A percentile compares a stretch with the other conserved stretches of the same genome.
Conservation (phyloP, 2,329 filamentous ascomycete species). For the Stemphylium lycopersici region DNA sequence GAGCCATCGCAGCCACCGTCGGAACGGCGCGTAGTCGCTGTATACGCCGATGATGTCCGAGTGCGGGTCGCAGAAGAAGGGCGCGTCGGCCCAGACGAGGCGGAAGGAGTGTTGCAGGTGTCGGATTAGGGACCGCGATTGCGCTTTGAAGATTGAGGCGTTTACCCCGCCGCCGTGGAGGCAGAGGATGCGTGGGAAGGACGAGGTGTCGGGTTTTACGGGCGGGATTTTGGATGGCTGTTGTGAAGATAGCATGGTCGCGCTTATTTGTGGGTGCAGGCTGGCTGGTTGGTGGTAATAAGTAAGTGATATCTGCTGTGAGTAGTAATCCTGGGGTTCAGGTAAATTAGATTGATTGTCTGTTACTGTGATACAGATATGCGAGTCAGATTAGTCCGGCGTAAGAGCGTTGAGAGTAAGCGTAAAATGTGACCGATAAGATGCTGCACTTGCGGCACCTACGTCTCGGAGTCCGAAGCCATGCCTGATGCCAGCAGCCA, state of each 20-base stretch:
- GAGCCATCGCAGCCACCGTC: slow-evolving; percentile 68
- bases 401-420: too few relatives aligned
- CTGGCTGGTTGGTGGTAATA: background rate
- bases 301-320: too few relatives aligned
- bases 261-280: background rate
- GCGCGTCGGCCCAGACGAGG: slow-evolving; percentile 74
- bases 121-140: slow-evolving; percentile 64
- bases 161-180: slow-evolving; percentile 82
- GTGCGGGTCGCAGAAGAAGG: slow-evolving; percentile 67
- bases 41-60: slow-evolving; percentile 70
- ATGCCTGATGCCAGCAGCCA: background rate
- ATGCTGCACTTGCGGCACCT: too few relatives aligned
- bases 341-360: too few relatives aligned
- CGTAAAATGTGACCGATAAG: too few relatives aligned
- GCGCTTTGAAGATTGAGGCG: slow-evolving; percentile 69
- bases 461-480: too few relatives aligned
- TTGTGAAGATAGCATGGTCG: slow-evolving; percentile 8
- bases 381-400: too few relatives aligned
- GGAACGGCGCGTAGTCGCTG: slow-evolving; percentile 69
- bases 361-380: too few relatives aligned
- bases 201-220: slow-evolving; percentile 31
- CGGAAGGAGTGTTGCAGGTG: slow-evolving; percentile 66
- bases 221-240: slow-evolving; percentile 31
- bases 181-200: slow-evolving; percentile 72
- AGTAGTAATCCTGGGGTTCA: too few relatives aligned